Evolutionary conservation across 116 monocot genomes (phyloP).

Genomic region (Iris pallida): DNA sequence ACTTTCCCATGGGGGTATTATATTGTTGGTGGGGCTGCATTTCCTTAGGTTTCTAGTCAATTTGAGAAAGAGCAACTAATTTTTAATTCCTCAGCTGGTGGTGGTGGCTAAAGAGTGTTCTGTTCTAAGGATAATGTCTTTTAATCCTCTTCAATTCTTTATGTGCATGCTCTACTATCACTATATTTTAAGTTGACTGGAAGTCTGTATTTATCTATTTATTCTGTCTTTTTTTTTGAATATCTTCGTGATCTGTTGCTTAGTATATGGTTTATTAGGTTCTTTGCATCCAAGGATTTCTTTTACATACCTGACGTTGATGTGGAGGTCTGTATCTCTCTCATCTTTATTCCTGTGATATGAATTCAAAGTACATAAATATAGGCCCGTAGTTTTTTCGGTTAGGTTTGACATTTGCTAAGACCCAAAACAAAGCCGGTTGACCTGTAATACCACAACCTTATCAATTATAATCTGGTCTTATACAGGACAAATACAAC

Average conservation of each 20-base stretch:
- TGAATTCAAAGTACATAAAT: too few relatives aligned
- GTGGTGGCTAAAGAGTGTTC: neutral
- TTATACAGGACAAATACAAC: too few relatives aligned
- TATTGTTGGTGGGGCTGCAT: too few relatives aligned
- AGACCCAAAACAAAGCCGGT: too few relatives aligned
- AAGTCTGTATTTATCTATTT: neutral
- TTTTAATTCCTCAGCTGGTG: neutral
- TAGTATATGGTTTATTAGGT: neutral
- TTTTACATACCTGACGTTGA: too few relatives aligned
- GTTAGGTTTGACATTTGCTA: too few relatives aligned
- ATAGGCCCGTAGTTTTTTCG: too few relatives aligned
- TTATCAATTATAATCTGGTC: too few relatives aligned
- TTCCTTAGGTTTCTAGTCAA: neutral
- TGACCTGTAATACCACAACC: too few relatives aligned
- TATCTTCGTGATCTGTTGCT: neutral
- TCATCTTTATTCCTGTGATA: too few relatives aligned
- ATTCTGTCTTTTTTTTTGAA: neutral
- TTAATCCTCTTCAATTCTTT: neutral
- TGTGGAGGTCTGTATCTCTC: too few relatives aligned
- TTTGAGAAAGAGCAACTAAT: neutral
- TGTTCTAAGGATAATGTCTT: neutral
- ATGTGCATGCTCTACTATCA: neutral
- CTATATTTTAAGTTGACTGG: slow-evolving; percentile 5
- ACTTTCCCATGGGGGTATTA: too few relatives aligned
- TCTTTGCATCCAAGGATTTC: neutral